phyloP scores from a whole-genome alignment of 2,329 filamentous ascomycete species.

The Colletotrichum sp. region DNA sequence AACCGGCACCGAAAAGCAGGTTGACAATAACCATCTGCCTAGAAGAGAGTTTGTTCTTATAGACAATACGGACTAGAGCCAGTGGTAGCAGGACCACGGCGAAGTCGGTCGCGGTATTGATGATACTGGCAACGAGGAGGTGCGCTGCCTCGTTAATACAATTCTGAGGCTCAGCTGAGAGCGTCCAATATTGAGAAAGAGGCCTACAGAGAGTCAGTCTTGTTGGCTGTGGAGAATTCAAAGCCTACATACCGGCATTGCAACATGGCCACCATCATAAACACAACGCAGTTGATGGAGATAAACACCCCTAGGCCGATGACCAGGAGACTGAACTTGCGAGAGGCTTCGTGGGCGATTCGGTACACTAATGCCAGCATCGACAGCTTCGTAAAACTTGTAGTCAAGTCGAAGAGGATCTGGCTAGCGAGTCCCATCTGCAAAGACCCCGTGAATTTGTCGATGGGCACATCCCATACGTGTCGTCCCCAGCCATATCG shows the following conservation, averaged over 20 bases:
- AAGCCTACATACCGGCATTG: slow-evolving; percentile 40
- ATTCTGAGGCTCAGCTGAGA: slow-evolving; percentile 34
- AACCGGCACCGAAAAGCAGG: slow-evolving; percentile 54
- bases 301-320: slow-evolving; percentile 32
- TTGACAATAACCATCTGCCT: slow-evolving; percentile 51
- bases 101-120: slow-evolving; percentile 66
- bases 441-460: slow-evolving; percentile 26
- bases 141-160: slow-evolving; percentile 56
- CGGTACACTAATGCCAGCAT: slow-evolving; percentile 43
- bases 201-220: slow-evolving; percentile 30
- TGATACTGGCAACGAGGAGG: slow-evolving; percentile 57
- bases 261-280: slow-evolving; percentile 39
- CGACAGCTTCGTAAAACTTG: slow-evolving; percentile 44
- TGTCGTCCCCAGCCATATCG: slow-evolving; percentile 35
- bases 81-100: slow-evolving; percentile 58
- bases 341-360: slow-evolving; percentile 34
- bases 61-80: slow-evolving; percentile 38
- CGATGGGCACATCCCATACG: slow-evolving; percentile 34
- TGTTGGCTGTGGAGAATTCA: slow-evolving; percentile 21
- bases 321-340: slow-evolving; percentile 33
- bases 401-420: slow-evolving; percentile 41
- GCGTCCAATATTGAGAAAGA: slow-evolving; percentile 41
- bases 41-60: slow-evolving; percentile 43
- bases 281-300: slow-evolving; percentile 34
- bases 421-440: slow-evolving; percentile 34